Conservation (phyloP, 2,329 filamentous ascomycete genomes). For the Trichoderma guizhouense region DNA sequence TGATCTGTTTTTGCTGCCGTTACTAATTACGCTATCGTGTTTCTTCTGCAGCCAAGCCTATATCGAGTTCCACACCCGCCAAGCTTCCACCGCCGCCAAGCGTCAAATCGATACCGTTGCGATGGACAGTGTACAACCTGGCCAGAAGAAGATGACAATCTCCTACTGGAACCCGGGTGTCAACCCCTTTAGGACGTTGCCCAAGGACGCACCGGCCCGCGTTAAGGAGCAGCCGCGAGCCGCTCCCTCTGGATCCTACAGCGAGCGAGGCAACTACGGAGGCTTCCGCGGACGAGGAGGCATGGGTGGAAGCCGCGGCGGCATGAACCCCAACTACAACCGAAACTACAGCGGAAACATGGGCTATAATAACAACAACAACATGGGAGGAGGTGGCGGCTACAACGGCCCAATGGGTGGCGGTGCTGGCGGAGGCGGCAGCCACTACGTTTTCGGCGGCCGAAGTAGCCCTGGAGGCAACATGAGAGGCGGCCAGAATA, state of each 20-base stretch:
- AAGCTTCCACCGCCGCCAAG: conserved; percentile 83
- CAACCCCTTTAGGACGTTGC: conserved; percentile 88
- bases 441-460: conserved; percentile 50
- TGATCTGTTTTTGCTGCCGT: background rate
- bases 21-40: conserved; percentile 19
- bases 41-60: conserved; percentile 62
- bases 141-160: conserved; percentile 68
- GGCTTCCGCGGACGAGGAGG: conserved; percentile 53
- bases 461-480: conserved; percentile 35
- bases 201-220: conserved; percentile 72
- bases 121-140: conserved; percentile 49
- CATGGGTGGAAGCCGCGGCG: conserved; percentile 42
- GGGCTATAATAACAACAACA: conserved; percentile 40
- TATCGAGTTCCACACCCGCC: conserved; percentile 76
- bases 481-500: conserved; percentile 49
- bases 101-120: conserved; percentile 68
- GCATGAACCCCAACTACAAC: conserved; percentile 47
- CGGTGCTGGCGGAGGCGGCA: conserved; percentile 45
- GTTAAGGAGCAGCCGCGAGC: conserved; percentile 63
- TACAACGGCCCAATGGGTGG: conserved; percentile 50
- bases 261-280: conserved; percentile 48
- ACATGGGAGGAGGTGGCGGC: conserved; percentile 42
- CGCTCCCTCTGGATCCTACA: conserved; percentile 47
- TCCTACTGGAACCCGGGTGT: conserved; percentile 71
- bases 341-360: conserved; percentile 40